These are phyloP conservation scores for Trichoderma semiorbis DNA, from an alignment of 2,329 filamentous ascomycete genomes.

Conservation along the genomic window DNA sequence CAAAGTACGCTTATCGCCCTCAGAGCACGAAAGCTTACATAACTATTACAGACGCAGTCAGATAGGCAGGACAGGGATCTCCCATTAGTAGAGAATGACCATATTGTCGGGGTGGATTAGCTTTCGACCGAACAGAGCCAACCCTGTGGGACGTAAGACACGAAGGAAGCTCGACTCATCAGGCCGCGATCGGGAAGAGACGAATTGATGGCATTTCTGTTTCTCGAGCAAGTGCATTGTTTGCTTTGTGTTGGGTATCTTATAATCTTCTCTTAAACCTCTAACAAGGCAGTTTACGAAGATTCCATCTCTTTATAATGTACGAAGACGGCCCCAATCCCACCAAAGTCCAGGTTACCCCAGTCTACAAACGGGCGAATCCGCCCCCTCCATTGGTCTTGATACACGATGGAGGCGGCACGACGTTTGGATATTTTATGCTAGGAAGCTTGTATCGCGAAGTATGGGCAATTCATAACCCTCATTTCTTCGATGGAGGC, in stretches of 20 bases:
- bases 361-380: constrained; percentile 21
- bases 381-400: constrained; percentile 27
- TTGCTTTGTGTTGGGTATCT: neutral
- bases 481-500: constrained; percentile 26
- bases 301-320: constrained; percentile 9
- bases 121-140: constrained; percentile 9
- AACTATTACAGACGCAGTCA: neutral
- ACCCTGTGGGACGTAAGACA: neutral
- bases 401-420: constrained; percentile 33
- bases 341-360: constrained; percentile 23
- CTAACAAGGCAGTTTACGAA: neutral
- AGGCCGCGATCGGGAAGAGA: neutral
- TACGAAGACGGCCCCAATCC: constrained; percentile 27
- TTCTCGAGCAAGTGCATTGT: neutral
- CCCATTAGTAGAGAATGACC: neutral
- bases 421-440: constrained; percentile 31
- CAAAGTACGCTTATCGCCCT: neutral
- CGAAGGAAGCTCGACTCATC: neutral
- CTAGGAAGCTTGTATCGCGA: constrained; percentile 28
- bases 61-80: neutral
- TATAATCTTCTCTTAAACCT: neutral
- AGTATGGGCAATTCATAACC: constrained; percentile 32
- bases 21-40: neutral
- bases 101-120: constrained; percentile 8
- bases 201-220: neutral